phyloP scores from a whole-genome alignment of 2,329 filamentous ascomycete genomes.

The Cladosporium sp. region DNA sequence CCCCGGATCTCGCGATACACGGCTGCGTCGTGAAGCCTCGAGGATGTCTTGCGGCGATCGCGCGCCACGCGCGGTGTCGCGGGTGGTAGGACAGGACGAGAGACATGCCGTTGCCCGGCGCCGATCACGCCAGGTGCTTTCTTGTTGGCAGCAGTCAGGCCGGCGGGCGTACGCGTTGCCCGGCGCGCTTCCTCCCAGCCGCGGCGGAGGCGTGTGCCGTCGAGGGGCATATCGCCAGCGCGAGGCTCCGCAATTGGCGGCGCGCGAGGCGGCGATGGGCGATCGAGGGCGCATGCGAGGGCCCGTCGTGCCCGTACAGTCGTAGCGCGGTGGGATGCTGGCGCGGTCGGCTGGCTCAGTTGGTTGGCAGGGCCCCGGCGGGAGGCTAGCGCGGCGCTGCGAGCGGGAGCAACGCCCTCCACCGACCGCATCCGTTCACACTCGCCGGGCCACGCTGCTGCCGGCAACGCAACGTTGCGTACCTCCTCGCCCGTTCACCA shows the following conservation, averaged over 20 bases:
- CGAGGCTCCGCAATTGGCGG: conserved; percentile 9
- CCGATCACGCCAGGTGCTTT: conserved; percentile 1
- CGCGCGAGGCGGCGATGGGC: conserved; percentile 5
- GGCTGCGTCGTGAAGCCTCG: not conserved
- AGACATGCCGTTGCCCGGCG: conserved; percentile 8
- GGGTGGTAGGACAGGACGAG: not conserved
- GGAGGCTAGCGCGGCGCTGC: no score
- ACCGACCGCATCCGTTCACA: no score
- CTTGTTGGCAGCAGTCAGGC: not conserved
- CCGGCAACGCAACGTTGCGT: no score
- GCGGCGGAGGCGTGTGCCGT: not conserved
- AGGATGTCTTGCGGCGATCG: not conserved
- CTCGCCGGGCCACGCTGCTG: no score
- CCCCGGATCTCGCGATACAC: conserved; percentile 1
- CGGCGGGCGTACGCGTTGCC: conserved; percentile 3
- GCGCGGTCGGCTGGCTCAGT: no score
- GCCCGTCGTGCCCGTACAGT: no score
- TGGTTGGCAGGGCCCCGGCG: no score
- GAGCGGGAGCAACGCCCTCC: no score
- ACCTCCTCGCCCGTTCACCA: no score
- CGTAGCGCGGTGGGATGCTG: no score
- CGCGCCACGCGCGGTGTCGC: not conserved
- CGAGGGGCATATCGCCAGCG: not conserved
- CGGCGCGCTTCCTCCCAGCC: conserved; percentile 1
- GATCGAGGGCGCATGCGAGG: conserved; percentile 4